Percentiles rank a stretch among this genome's conserved stretches.
phyloP scores from a whole-genome alignment of 768 basidiomycete genomes.

The Pisolithus orientalis region DNA sequence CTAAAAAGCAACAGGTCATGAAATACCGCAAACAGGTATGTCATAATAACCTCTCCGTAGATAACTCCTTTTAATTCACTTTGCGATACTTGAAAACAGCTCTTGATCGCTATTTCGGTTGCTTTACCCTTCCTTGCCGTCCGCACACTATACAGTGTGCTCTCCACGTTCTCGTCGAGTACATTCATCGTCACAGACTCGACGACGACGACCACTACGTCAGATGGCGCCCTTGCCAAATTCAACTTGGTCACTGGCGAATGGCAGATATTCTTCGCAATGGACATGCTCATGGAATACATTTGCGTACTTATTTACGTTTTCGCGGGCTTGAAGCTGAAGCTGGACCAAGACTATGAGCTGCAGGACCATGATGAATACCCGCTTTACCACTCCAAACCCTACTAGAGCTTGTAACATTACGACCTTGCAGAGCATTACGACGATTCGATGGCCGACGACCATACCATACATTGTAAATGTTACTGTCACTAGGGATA shows the following conservation, averaged over 20 bases:
- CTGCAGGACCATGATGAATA: slow-evolving; percentile 20
- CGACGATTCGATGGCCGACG: background rate
- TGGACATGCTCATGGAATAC: slow-evolving; percentile 59
- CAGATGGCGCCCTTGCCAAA: slow-evolving; percentile 34
- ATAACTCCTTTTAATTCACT: slow-evolving; percentile 2
- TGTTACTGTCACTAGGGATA: background rate
- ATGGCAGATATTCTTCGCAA: slow-evolving; percentile 52
- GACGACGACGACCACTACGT: slow-evolving; percentile 24
- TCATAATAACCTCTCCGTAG: slow-evolving; percentile 10
- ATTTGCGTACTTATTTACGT: slow-evolving; percentile 40
- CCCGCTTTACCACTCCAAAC: slow-evolving; percentile 28
- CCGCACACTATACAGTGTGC: slow-evolving; percentile 41
- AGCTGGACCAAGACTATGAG: slow-evolving; percentile 27
- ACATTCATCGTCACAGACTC: slow-evolving; percentile 31
- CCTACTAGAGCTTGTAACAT: background rate
- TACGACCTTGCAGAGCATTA: background rate
- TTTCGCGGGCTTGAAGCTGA: slow-evolving; percentile 22
- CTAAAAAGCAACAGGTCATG: slow-evolving; percentile 35
- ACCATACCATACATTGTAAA: background rate
- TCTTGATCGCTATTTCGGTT: slow-evolving; percentile 46
- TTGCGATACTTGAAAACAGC: slow-evolving; percentile 30
- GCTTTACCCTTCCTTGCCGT: slow-evolving; percentile 59
- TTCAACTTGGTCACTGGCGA: slow-evolving; percentile 53
- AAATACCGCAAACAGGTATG: slow-evolving; percentile 27
- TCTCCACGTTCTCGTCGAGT: slow-evolving; percentile 47